Conservation (phyloP, 805 yeast species). For the Wickerhamiella kazuoi region DNA sequence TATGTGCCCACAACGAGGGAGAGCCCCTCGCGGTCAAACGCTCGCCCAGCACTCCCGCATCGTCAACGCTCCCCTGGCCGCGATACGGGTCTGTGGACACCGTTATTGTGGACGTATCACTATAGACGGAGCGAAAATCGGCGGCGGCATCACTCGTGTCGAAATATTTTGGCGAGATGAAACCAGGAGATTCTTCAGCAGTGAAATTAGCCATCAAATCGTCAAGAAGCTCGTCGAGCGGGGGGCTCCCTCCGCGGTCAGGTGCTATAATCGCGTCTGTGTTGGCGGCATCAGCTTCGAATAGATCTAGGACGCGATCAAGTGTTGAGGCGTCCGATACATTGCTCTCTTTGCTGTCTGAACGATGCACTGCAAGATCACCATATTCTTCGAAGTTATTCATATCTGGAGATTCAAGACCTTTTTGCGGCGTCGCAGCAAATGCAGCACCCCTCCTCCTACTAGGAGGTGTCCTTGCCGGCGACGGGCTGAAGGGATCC, state of each 20-base stretch:
- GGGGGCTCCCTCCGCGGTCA: background rate
- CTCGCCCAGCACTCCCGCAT: background rate
- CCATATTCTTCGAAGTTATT: background rate
- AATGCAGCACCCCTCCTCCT: constrained; percentile 1
- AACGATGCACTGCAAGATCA: background rate
- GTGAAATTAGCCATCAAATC: background rate
- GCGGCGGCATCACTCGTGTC: background rate
- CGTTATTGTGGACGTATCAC: background rate
- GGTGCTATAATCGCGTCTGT: background rate
- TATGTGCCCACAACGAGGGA: background rate
- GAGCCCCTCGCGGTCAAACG: background rate
- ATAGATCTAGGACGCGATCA: constrained; percentile 2
- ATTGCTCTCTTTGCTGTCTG: background rate
- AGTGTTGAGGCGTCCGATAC: constrained; percentile 1
- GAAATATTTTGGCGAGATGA: no score
- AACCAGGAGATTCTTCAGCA: background rate
- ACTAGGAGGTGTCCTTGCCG: background rate
- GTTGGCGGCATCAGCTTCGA: background rate
- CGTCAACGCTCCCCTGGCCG: no score
- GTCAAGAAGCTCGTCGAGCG: background rate
- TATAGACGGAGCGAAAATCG: background rate
- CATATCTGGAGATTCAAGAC: background rate
- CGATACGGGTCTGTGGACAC: background rate
- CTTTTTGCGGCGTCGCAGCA: constrained; percentile 2
- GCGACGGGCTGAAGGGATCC: constrained; percentile 1